These are phyloP conservation scores for Actinomucor elegans DNA, from an alignment of 371 early-diverging fungal species.

Conservation along the genomic window DNA sequence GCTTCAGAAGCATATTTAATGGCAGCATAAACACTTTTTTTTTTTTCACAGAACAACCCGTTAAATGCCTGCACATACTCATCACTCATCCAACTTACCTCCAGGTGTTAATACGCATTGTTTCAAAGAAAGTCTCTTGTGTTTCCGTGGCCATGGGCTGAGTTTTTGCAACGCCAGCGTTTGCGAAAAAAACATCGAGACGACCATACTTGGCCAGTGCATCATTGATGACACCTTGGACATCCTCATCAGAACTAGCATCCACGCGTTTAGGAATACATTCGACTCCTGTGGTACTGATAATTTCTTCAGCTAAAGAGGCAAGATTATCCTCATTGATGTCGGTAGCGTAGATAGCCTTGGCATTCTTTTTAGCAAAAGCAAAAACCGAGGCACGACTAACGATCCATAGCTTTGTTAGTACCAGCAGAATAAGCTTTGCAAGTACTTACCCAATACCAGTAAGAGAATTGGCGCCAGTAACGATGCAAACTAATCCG, in stretches of 20 bases:
- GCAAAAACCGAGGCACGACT: constrained; percentile 45
- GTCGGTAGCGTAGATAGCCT: constrained; percentile 50
- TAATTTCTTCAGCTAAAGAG: constrained; percentile 37
- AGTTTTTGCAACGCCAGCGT: constrained; percentile 37
- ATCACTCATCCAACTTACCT: constrained; percentile 9
- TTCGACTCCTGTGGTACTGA: constrained; percentile 33
- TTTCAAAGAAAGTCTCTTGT: constrained; percentile 17
- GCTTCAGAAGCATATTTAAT: constrained; percentile 37
- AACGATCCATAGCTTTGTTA: neutral
- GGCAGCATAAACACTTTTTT: constrained; percentile 29
- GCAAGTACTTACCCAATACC: constrained; percentile 53
- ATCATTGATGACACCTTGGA: constrained; percentile 32
- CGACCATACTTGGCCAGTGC: constrained; percentile 45
- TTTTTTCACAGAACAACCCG: neutral
- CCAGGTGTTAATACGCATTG: constrained; percentile 34
- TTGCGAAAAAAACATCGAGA: constrained; percentile 59
- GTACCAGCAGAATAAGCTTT: too few species aligned
- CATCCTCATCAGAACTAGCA: constrained; percentile 41
- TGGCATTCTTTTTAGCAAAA: constrained; percentile 40
- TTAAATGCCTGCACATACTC: too few species aligned
- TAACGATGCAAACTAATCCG: constrained; percentile 43
- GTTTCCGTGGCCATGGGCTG: constrained; percentile 14
- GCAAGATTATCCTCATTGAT: constrained; percentile 26
- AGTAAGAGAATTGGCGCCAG: constrained; percentile 46
- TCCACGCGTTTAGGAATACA: constrained; percentile 40